Percentiles rank a stretch among this genome's conserved stretches.
phyloP scores from a whole-genome alignment of 192 early-diverging fungal genomes.

The Polychytrium aggregatum region DNA sequence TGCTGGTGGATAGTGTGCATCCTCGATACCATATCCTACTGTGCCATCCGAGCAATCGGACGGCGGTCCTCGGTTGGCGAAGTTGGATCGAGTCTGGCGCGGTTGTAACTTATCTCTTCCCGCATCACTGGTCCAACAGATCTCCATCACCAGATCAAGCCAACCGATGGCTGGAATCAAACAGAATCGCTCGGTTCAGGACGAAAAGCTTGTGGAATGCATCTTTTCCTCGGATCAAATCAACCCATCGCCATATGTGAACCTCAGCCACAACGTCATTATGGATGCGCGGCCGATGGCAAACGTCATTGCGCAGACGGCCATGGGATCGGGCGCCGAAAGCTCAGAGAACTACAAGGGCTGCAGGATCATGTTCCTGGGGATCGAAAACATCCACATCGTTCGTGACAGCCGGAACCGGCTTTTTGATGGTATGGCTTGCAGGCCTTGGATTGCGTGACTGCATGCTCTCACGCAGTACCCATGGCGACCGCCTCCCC shows the following conservation, averaged over 20 bases:
- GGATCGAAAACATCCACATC: conserved; percentile 98
- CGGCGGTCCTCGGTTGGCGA: conserved; percentile 3
- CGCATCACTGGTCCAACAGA: too few species aligned
- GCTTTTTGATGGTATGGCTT: conserved; percentile 30
- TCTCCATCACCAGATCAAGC: conserved; percentile 83
- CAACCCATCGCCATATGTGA: conserved; percentile 25
- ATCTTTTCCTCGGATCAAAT: conserved; percentile 59
- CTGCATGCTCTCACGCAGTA: too few species aligned
- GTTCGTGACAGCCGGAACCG: conserved; percentile 81
- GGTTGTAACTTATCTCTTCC: too few species aligned
- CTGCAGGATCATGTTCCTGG: conserved; percentile 76
- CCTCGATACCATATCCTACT: background rate
- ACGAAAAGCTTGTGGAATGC: conserved; percentile 90
- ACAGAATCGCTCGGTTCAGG: conserved; percentile 88
- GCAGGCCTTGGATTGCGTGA: background rate
- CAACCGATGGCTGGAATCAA: conserved; percentile 96
- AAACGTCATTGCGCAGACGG: conserved; percentile 87
- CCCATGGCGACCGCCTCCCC: too few species aligned
- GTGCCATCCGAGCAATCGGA: background rate
- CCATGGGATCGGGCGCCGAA: conserved; percentile 89
- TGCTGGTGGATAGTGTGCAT: background rate
- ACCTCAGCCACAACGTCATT: conserved; percentile 65
- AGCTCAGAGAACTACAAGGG: conserved; percentile 86
- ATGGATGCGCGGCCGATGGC: conserved; percentile 92
- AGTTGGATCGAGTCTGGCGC: too few species aligned